Evolutionary conservation across 345 rosid species (phyloP).

Genomic region (Acer saccharum): DNA sequence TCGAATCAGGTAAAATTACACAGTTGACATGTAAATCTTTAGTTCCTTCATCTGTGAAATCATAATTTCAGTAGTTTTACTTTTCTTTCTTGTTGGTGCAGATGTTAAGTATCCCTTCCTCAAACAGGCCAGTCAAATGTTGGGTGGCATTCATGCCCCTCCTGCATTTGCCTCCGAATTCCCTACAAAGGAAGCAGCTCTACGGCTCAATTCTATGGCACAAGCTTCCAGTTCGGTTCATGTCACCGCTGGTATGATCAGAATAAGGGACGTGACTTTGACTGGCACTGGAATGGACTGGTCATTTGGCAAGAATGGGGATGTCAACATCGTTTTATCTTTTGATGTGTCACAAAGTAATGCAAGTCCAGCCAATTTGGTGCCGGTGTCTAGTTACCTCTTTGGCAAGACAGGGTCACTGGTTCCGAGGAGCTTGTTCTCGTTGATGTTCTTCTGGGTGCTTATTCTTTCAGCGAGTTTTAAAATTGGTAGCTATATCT

Average conservation of each 20-base stretch:
- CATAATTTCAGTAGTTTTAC: background rate
- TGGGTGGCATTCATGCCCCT: slow-evolving; percentile 70
- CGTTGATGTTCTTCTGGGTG: slow-evolving; percentile 66
- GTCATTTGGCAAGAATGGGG: slow-evolving; percentile 62
- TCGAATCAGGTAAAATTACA: slow-evolving; percentile 55
- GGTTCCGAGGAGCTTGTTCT: slow-evolving; percentile 43
- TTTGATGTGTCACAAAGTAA: slow-evolving; percentile 44
- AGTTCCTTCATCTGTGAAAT: background rate
- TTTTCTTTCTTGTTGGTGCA: slow-evolving; percentile 34
- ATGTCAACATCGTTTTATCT: slow-evolving; percentile 56
- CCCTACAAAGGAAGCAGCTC: slow-evolving; percentile 62
- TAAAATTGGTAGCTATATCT: slow-evolving; percentile 55
- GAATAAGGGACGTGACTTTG: slow-evolving; percentile 49
- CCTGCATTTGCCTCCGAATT: slow-evolving; percentile 74
- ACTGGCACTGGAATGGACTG: slow-evolving; percentile 47
- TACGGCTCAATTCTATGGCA: slow-evolving; percentile 50
- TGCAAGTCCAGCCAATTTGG: slow-evolving; percentile 15
- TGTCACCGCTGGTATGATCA: slow-evolving; percentile 78
- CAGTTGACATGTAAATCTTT: background rate
- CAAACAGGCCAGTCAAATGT: slow-evolving; percentile 76
- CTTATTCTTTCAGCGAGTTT: slow-evolving; percentile 59
- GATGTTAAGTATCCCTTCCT: slow-evolving; percentile 63
- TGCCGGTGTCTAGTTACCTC: slow-evolving; percentile 25
- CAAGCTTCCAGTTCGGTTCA: slow-evolving; percentile 75
- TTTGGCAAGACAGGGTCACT: slow-evolving; percentile 43